Percentiles rank a stretch among this genome's conserved stretches.
These are phyloP conservation scores for Rhizomucor miehei DNA, from an alignment of 371 early-diverging fungal species.

Conservation along the genomic window DNA sequence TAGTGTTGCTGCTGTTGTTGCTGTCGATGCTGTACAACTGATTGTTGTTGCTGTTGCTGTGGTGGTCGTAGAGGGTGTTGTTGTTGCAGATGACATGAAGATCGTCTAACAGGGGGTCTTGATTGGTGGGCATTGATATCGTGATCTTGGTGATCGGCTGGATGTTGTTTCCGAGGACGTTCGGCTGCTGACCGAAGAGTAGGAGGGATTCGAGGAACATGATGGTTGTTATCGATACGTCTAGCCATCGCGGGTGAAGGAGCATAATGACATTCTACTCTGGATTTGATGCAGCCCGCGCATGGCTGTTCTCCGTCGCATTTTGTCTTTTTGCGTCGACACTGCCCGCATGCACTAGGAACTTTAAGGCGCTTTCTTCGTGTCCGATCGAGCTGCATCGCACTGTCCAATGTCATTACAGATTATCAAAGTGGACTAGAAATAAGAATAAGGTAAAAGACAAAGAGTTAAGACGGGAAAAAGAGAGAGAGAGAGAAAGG, in stretches of 20 bases:
- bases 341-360: slow-evolving; percentile 28
- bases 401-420: too few relatives aligned
- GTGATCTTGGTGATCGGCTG: background rate
- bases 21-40: too few relatives aligned
- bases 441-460: too few relatives aligned
- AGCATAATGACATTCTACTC: slow-evolving; percentile 27
- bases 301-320: slow-evolving; percentile 34
- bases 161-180: background rate
- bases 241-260: slow-evolving; percentile 1
- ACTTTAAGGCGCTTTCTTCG: slow-evolving; percentile 35
- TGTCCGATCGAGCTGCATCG: too few relatives aligned
- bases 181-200: too few relatives aligned
- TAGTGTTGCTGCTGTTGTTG: too few relatives aligned
- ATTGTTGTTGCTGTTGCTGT: too few relatives aligned
- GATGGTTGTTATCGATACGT: background rate
- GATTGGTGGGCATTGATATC: background rate
- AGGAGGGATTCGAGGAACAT: too few relatives aligned
- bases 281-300: slow-evolving; percentile 26
- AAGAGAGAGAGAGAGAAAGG: too few relatives aligned
- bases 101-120: background rate
- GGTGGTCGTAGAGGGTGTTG: too few relatives aligned
- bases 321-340: slow-evolving; percentile 34
- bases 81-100: background rate
- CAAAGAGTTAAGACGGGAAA: too few relatives aligned
- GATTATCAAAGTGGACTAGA: too few relatives aligned